These are phyloP conservation scores for Gnomoniopsis smithogilvyi DNA, from an alignment of 2,329 filamentous ascomycete species.

Conservation along the genomic window DNA sequence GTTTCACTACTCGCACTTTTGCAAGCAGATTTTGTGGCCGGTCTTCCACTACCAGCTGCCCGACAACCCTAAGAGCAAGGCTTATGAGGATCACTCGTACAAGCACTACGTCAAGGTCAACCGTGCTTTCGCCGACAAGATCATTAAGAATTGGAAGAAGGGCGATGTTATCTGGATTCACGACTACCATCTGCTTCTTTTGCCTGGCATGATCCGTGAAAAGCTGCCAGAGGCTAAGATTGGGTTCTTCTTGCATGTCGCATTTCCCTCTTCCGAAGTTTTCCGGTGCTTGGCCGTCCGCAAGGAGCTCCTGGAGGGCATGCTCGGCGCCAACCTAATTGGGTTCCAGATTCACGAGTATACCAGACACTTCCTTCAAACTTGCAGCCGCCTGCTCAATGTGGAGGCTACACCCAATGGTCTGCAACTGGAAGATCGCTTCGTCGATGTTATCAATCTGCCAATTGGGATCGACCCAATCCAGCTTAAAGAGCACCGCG, in stretches of 20 bases:
- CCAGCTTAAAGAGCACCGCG: constrained; percentile 67
- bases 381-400: constrained; percentile 85
- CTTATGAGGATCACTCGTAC: constrained; percentile 96
- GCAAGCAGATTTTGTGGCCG: constrained; percentile 96
- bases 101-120: constrained; percentile 91
- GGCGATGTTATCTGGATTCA: constrained; percentile 94
- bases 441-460: constrained; percentile 81
- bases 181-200: constrained; percentile 89
- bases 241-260: constrained; percentile 91
- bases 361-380: constrained; percentile 89
- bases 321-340: constrained; percentile 88
- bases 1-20: constrained; percentile 92
- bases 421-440: constrained; percentile 86
- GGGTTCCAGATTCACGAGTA: constrained; percentile 95
- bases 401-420: constrained; percentile 88
- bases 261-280: constrained; percentile 93
- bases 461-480: constrained; percentile 90
- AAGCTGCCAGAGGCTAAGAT: constrained; percentile 91
- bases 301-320: constrained; percentile 83
- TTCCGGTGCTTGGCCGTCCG: constrained; percentile 88
- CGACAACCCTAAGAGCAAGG: constrained; percentile 97
- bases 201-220: constrained; percentile 85
- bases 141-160: constrained; percentile 88
- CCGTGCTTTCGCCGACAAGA: constrained; percentile 86
- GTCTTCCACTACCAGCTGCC: constrained; percentile 98